Base-by-base conservation (phyloP, 2,329 filamentous ascomycete species). In the Zasmidium angulare region DNA sequence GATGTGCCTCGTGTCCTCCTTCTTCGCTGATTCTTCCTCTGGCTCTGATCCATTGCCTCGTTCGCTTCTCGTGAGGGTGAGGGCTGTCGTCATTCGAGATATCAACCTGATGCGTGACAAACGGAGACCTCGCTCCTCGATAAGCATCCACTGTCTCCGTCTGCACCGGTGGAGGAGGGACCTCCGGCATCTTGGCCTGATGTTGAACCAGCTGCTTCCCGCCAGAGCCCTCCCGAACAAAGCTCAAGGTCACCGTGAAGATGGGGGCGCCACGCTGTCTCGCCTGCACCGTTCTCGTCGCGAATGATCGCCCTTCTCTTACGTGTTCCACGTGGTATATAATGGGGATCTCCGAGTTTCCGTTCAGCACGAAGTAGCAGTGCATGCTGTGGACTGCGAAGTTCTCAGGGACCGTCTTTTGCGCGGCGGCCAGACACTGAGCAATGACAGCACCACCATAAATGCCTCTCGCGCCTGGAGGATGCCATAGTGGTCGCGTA, bases 361-460 rank as follows among this genome's bases (percentile, higher is more conserved):
- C 95, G 3, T 93, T 93, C 1, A 98, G 86, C 31, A 99, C 87
- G 76, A 99, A 99, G 81, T 98, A 99, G 84, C 95, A 98, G 83
- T 99, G 95, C 89, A 96, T 97, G 72, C 89, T 93, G 81, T 99
- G 95, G 52, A 95, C 86, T 60, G 87, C 84, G 76, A 96, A 97
- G 72, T 90, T 82, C 23, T 81, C 75, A 0, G 89, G 88, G 1
- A 99, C 90, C 9, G 95, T 99, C 71, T 87, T 86, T 75, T 96
- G 92, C 22, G 91, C 95, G 1, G 95, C 91, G 49, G 89, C 84
- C 23, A 97, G 87, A 70, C 85, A 93, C 81, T 98, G 93, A 50
- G 93, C 93, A 68, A 99, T 97, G 40, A 96, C 92, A 58, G 90
- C 87, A 71, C 95, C 95, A 73, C 95, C 95, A 71, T 91, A 99